Conservation (phyloP, 495 filamentous ascomycete species). For the Patellaria atrata region DNA sequence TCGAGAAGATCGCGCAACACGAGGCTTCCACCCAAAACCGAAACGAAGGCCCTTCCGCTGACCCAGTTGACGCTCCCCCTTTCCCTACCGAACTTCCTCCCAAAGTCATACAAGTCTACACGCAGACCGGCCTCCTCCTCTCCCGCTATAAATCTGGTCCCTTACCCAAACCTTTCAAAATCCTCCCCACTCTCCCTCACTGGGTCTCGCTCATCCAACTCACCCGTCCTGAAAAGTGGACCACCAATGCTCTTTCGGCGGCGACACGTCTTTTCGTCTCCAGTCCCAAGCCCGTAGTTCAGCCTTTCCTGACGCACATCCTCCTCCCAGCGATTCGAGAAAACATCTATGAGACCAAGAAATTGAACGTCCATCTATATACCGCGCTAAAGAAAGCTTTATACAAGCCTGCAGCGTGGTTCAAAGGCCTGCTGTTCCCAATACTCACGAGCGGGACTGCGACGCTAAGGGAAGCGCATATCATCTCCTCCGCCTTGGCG, state of each 20-base stretch:
- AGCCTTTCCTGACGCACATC: slow-evolving; percentile 66
- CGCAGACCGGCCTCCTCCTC: slow-evolving; percentile 80
- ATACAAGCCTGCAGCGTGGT: slow-evolving; percentile 93
- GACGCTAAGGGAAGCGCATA: slow-evolving; percentile 81
- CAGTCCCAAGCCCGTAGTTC: slow-evolving; percentile 55
- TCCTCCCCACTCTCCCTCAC: slow-evolving; percentile 77
- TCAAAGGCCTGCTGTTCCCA: slow-evolving; percentile 92
- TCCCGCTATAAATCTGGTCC: slow-evolving; percentile 89
- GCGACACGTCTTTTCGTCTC: slow-evolving; percentile 84
- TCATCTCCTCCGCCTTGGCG: slow-evolving; percentile 68
- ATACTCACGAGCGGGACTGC: slow-evolving; percentile 63
- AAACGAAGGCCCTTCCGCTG: slow-evolving; percentile 21
- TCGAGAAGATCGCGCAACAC: slow-evolving; percentile 85
- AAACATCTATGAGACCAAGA: slow-evolving; percentile 74
- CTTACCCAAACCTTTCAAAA: slow-evolving; percentile 93
- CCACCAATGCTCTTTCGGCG: slow-evolving; percentile 71
- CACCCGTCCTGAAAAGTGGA: slow-evolving; percentile 74
- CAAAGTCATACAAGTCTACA: slow-evolving; percentile 87
- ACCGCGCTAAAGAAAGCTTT: slow-evolving; percentile 80
- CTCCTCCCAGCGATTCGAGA: slow-evolving; percentile 79
- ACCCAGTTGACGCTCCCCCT: slow-evolving; percentile 60
- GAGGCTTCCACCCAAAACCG: no score
- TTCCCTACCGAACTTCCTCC: slow-evolving; percentile 73
- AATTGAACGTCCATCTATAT: slow-evolving; percentile 90
- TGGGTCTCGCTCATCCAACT: slow-evolving; percentile 79